A percentile compares a stretch with the other conserved stretches of the same genome.
These are phyloP conservation scores for Spathaspora hagerdaliae DNA, from an alignment of 805 yeast genomes.

Conservation along the genomic window DNA sequence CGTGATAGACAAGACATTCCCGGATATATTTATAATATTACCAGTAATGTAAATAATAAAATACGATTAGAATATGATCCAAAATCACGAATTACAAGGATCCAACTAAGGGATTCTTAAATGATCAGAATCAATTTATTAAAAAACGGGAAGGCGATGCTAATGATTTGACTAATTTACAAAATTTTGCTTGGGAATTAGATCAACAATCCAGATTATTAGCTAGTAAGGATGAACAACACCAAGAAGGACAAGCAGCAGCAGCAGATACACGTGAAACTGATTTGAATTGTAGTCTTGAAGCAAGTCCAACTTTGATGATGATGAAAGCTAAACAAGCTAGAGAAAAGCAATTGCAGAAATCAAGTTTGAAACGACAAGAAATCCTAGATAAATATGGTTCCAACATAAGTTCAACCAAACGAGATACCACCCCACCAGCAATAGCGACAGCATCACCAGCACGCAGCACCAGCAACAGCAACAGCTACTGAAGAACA, in stretches of 20 bases:
- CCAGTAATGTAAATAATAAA: slow-evolving; percentile 11
- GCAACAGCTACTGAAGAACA: not conserved
- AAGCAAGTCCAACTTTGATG: slow-evolving; percentile 37
- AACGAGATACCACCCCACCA: no score
- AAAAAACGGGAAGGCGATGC: slow-evolving; percentile 34
- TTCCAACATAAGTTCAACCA: no score
- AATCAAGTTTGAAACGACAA: slow-evolving; percentile 8
- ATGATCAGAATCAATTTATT: slow-evolving; percentile 46
- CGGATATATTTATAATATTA: slow-evolving; percentile 49
- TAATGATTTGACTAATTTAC: slow-evolving; percentile 18
- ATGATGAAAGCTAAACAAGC: slow-evolving; percentile 21
- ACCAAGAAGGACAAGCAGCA: not conserved
- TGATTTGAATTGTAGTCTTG: slow-evolving; percentile 26
- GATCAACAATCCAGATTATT: slow-evolving; percentile 7
- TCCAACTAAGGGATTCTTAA: slow-evolving; percentile 26
- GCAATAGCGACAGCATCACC: no score
- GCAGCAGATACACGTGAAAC: slow-evolving; percentile 12
- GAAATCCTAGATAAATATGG: slow-evolving; percentile 17
- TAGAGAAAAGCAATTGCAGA: slow-evolving; percentile 13
- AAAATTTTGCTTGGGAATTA: slow-evolving; percentile 34
- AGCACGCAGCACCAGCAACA: not conserved
- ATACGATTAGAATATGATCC: slow-evolving; percentile 47
- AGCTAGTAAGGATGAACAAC: not conserved
- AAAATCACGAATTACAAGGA: slow-evolving; percentile 40
- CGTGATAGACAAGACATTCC: slow-evolving; percentile 77